A percentile compares a stretch with the other conserved stretches of the same genome.
Conservation (phyloP, 371 early-diverging fungal species). For the Encephalitozoon romaleae region DNA sequence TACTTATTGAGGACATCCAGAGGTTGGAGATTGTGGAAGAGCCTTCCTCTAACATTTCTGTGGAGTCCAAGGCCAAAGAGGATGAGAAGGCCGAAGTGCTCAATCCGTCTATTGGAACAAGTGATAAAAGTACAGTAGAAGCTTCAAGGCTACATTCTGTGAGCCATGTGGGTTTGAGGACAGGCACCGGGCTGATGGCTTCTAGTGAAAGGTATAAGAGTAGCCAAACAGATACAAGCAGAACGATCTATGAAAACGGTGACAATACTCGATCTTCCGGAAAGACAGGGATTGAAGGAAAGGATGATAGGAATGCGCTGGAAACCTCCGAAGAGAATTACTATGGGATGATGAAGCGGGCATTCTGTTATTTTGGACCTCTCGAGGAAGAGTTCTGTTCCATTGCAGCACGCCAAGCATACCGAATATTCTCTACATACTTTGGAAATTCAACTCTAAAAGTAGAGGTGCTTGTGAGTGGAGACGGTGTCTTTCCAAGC, state of each 20-base stretch:
- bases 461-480: not conserved
- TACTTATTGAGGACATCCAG: not conserved
- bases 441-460: not conserved
- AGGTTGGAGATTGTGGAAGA: not conserved
- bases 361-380: not conserved
- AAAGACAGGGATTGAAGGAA: not conserved
- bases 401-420: not conserved
- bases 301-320: not conserved
- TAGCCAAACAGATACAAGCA: not conserved
- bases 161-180: not conserved
- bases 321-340: not conserved
- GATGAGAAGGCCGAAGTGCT: not conserved
- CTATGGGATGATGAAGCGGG: not conserved
- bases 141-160: not conserved
- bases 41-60: not conserved
- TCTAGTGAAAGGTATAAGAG: not conserved
- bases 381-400: slow-evolving; percentile 9
- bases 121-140: not conserved
- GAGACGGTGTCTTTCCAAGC: not conserved
- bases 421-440: slow-evolving; percentile 3
- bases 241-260: not conserved
- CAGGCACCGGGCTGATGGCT: not conserved
- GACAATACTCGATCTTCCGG: not conserved
- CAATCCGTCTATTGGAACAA: not conserved
- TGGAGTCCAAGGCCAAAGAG: not conserved